These are phyloP conservation scores for Babesia ovis DNA, from an alignment of 169 alveolate species.

Conservation along the genomic window DNA sequence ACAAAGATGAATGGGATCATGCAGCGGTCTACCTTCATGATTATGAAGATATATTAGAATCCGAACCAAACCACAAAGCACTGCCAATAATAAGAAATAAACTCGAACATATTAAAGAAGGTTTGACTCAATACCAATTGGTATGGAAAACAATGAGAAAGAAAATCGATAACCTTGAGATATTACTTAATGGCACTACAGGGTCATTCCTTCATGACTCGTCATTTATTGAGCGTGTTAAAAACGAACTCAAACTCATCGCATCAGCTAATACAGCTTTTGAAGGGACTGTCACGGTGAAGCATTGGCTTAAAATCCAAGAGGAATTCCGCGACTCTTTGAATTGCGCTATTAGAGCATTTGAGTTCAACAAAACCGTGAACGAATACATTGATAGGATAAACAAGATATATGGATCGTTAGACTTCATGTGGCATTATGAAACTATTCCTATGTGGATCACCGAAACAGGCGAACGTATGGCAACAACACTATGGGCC, in stretches of 20 bases:
- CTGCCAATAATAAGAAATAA: background rate
- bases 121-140: background rate
- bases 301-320: background rate
- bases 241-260: background rate
- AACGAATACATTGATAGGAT: background rate
- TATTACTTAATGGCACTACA: background rate
- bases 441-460: background rate
- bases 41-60: background rate
- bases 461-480: background rate
- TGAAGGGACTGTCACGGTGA: background rate
- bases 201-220: background rate
- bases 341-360: background rate
- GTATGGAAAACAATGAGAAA: constrained; percentile 7
- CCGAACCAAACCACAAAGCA: background rate
- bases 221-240: background rate
- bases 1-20: background rate
- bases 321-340: background rate
- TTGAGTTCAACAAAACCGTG: constrained; percentile 12
- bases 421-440: background rate
- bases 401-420: background rate
- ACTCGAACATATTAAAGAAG: background rate
- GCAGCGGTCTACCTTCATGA: background rate
- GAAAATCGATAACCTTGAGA: background rate
- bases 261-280: no score
- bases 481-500: background rate